Conservation (phyloP, 208 protist genomes). For the Leishmania tropica region DNA sequence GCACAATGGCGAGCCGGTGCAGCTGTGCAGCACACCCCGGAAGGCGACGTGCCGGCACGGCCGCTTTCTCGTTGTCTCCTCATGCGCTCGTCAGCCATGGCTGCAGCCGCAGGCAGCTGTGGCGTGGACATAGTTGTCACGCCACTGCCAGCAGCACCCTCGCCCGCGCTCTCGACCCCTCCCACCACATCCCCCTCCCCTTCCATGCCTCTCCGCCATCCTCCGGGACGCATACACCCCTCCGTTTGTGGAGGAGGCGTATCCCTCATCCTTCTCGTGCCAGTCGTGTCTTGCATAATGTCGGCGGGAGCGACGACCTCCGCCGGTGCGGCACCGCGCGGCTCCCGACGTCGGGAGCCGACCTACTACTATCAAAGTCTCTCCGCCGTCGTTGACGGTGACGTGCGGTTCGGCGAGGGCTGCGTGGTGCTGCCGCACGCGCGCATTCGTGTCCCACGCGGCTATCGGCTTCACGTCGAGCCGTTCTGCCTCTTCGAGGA, state of each 20-base stretch:
- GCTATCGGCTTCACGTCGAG: slow-evolving; percentile 26
- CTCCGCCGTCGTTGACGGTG: slow-evolving; percentile 35
- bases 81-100: too few relatives aligned
- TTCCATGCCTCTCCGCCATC: neutral
- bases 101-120: too few relatives aligned
- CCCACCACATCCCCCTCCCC: too few relatives aligned
- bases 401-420: slow-evolving; percentile 47
- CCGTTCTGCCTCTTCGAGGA: slow-evolving; percentile 54
- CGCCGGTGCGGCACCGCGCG: neutral
- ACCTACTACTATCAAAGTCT: slow-evolving; percentile 35
- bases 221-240: neutral
- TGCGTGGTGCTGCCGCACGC: slow-evolving; percentile 59
- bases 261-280: neutral
- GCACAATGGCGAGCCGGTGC: too few relatives aligned
- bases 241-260: neutral
- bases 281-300: neutral
- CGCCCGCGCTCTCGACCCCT: neutral
- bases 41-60: too few relatives aligned
- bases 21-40: too few relatives aligned
- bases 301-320: neutral
- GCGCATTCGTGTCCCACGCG: slow-evolving; percentile 33
- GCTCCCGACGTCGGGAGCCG: neutral
- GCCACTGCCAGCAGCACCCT: too few relatives aligned
- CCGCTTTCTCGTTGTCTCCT: too few relatives aligned
- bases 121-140: too few relatives aligned